Conservation (phyloP, 805 yeast species). For the Tetrapisispora iriomotensis region DNA sequence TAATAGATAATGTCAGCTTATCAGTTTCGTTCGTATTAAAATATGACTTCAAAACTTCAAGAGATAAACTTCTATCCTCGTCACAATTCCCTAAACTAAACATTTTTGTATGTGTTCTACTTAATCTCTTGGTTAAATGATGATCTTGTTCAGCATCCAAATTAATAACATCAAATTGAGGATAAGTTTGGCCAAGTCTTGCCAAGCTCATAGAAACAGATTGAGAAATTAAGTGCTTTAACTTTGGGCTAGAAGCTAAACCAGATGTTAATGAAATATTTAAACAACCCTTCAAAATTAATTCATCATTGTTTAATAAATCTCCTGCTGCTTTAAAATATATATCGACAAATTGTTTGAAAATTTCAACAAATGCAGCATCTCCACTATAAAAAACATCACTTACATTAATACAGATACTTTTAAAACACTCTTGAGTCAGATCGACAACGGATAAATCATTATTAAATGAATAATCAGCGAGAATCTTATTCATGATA, state of each 20-base stretch:
- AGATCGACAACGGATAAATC: slow-evolving; percentile 56
- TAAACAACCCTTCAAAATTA: slow-evolving; percentile 24
- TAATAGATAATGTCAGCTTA: slow-evolving; percentile 50
- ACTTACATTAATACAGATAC: slow-evolving; percentile 45
- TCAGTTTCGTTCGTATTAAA: slow-evolving; percentile 55
- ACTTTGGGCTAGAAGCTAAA: slow-evolving; percentile 22
- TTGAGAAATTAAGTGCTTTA: slow-evolving; percentile 18
- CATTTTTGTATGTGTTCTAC: slow-evolving; percentile 25
- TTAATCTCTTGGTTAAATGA: slow-evolving; percentile 18
- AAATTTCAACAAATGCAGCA: slow-evolving; percentile 38
- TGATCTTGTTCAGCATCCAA: slow-evolving; percentile 5
- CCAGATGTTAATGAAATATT: slow-evolving; percentile 24
- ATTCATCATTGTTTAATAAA: slow-evolving; percentile 21
- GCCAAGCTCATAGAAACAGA: slow-evolving; percentile 18
- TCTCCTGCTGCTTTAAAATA: slow-evolving; percentile 23
- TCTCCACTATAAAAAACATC: slow-evolving; percentile 60
- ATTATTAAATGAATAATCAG: slow-evolving; percentile 31
- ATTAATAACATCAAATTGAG: slow-evolving; percentile 12
- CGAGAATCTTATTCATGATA: slow-evolving; percentile 44
- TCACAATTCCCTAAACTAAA: slow-evolving; percentile 18
- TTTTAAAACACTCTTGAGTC: slow-evolving; percentile 37
- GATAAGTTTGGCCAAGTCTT: slow-evolving; percentile 23
- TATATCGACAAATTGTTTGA: slow-evolving; percentile 23
- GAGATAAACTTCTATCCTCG: slow-evolving; percentile 25
- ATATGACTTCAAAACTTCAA: slow-evolving; percentile 41